Conservation (phyloP, 495 filamentous ascomycete species). For the Hyaloscypha finlandica region DNA sequence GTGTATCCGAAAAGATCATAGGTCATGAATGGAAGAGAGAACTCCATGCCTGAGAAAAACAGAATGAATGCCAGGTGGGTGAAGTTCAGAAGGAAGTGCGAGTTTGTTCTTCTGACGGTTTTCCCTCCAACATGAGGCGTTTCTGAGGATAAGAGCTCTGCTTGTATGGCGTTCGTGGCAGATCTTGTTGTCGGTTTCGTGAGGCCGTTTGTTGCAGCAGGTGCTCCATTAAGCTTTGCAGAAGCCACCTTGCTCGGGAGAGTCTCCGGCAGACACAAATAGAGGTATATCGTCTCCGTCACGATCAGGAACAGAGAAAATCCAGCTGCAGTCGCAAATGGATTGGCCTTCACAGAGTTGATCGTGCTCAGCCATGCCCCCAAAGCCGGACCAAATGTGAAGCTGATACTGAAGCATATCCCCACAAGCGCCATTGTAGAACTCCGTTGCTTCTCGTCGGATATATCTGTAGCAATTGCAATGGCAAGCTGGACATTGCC, state of each 20-base stretch:
- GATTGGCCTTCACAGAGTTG: constrained; percentile 78
- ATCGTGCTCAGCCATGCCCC: constrained; percentile 81
- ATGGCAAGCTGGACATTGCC: constrained; percentile 96
- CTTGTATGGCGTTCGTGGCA: constrained; percentile 10
- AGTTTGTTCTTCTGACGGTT: constrained; percentile 63
- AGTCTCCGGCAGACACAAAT: constrained; percentile 85
- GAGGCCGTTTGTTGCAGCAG: constrained; percentile 28
- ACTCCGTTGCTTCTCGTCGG: constrained; percentile 75
- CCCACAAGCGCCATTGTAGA: constrained; percentile 95
- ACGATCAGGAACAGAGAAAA: constrained; percentile 83
- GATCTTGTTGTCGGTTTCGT: constrained; percentile 29
- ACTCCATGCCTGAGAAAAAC: constrained; percentile 97
- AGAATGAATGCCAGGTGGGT: constrained; percentile 91
- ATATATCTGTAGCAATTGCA: constrained; percentile 96
- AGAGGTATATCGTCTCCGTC: constrained; percentile 86
- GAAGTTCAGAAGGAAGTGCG: constrained; percentile 76
- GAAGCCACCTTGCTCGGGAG: constrained; percentile 54
- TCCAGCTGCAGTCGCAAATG: constrained; percentile 86
- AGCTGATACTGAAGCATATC: constrained; percentile 94
- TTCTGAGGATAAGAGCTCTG: constrained; percentile 19
- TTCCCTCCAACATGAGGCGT: constrained; percentile 6
- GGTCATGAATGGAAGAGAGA: constrained; percentile 94
- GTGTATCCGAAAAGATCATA: constrained; percentile 85
- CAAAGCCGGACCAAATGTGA: constrained; percentile 91
- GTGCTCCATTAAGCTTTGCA: constrained; percentile 29